Evolutionary conservation across 257 asterid genomes (phyloP), one percentile per base, ranked within the genome.

Genomic region (Fraxinus americana): DNA sequence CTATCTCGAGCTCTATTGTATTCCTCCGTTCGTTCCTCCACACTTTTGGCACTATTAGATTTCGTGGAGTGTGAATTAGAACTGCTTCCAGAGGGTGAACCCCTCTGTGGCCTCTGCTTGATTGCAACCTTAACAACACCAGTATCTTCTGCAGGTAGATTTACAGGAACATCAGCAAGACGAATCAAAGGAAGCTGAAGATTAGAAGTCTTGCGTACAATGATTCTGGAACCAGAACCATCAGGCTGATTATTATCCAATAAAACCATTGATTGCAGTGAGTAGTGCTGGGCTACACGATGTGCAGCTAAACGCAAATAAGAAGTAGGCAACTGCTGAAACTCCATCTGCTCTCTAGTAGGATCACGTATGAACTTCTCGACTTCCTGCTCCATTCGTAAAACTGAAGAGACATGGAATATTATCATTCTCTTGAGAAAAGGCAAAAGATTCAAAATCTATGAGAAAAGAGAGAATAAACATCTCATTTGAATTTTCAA

Each of bases 281-380:
- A 94, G 79, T 96, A 96, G 83, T 94, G 99, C 75, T 96, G 99
- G 27, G 99, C 98, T 65, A 96, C 96, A 63, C 98, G 98, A 88
- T 96, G 99, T 72, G 98, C 99, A 78, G 99, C 98, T 90, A 96
- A 84, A 6, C 99, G 94, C 83, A 94, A 85, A 86, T 93, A 96
- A 52, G 99, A 96, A 82, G 97, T 96, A 50, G 99, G 99, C 76
- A 96, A 88, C 84, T 92, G 97, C 69, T 92, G 93, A 83, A 96
- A 96, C 82, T 96, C 98, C 98, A 96, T 90, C 79, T 92, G 96
- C 57, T 92, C 97, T 84, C 98, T 86, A 13, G 87, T 85, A 48
- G 94, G 97, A 86, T 94, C 98, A 54, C 89, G 88, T 13, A 94
- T 86, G 85, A 96, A 96, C 87, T 87, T 96, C 83, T 91, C 98